Evolutionary conservation across 1,139 yeast genomes (phyloP), one percentile per base, ranked within the genome.

Genomic region (Yamadazyma diospyri): DNA sequence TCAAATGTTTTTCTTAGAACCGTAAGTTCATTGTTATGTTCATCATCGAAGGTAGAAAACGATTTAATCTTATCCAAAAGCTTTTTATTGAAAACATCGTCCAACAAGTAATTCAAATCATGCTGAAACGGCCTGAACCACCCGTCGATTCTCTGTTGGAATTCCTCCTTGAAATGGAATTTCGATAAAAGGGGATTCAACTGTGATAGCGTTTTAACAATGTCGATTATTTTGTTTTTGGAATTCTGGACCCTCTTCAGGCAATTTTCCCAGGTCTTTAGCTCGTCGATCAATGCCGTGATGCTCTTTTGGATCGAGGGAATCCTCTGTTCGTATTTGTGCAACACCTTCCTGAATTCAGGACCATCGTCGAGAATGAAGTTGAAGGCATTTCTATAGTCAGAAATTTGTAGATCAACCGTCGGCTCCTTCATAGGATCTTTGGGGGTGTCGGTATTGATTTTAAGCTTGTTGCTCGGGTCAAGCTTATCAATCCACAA

Each of bases 331-430:
- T 84, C 94, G 47, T 78, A 71, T 6, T 62, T 61, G 9, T 63
- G 59, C 13, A 84, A 55, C 0, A 77, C 60, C 21, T 74, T 77
- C 31, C 94, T 61, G 49, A 84, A 83, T 28, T 77, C 71, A 0
- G 94, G 94, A 0, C 94, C 94, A 49, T 84, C 94, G 37, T 78
- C 83, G 48, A 64, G 61, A 27, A 52, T 53, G 33, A 66, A 63
- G 31, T 46, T 53, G 40, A 66, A 67, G 5, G 62, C 61, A 27
- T 45, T 50, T 29, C 53, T 46, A 34, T 53, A 55, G 24, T 59
- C 61, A 1, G 43, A 28, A 7, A 50, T 35, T 19, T 33, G 39
- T 14, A 44, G 11, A n/a, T 21, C 33, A 3, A 7, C 15, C 2
- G 15, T 13, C 16, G 11, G 11, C 2, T 29, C 18, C 5, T 12